Evolutionary conservation across 139 green algal species (phyloP).

Genomic region (Coccomyxa sp.): DNA sequence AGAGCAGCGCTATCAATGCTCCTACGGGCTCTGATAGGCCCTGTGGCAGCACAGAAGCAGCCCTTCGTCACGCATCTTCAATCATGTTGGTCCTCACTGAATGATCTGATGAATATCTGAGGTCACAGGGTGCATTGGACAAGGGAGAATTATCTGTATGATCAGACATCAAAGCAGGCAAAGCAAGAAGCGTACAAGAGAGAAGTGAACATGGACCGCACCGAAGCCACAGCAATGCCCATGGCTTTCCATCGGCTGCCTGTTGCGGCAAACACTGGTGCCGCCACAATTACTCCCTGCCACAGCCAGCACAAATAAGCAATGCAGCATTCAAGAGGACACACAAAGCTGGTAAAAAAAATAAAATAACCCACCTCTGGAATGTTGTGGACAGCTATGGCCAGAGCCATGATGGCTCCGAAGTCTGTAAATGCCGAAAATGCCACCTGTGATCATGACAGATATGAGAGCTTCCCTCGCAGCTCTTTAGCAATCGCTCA

Average conservation of each 20-base stretch:
- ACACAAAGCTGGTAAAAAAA: not conserved
- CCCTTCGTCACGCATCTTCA: too few relatives aligned
- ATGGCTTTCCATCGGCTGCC: conserved; percentile 69
- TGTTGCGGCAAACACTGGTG: conserved; percentile 85
- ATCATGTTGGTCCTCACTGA: too few relatives aligned
- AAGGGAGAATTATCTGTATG: too few relatives aligned
- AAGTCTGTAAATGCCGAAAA: conserved; percentile 74
- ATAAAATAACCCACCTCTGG: conserved; percentile 36
- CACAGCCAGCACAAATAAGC: too few relatives aligned
- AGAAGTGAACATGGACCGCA: conserved; percentile 6
- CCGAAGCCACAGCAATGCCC: conserved; percentile 58
- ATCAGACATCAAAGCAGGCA: too few relatives aligned
- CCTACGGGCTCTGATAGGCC: conserved; percentile 82
- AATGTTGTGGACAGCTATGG: conserved; percentile 89
- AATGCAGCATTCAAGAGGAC: not conserved
- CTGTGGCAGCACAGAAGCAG: conserved; percentile 9
- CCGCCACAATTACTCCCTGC: conserved; percentile 81
- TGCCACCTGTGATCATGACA: conserved; percentile 35
- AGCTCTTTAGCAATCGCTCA: too few relatives aligned
- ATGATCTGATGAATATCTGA: too few relatives aligned
- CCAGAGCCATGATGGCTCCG: conserved; percentile 68
- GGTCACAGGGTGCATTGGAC: too few relatives aligned
- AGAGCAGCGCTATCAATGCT: conserved; percentile 64
- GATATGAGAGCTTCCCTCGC: not conserved
- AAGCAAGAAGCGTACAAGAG: too few relatives aligned